Base-by-base conservation (phyloP, 768 basidiomycete genomes). In the Boletus rubescentipes region DNA sequence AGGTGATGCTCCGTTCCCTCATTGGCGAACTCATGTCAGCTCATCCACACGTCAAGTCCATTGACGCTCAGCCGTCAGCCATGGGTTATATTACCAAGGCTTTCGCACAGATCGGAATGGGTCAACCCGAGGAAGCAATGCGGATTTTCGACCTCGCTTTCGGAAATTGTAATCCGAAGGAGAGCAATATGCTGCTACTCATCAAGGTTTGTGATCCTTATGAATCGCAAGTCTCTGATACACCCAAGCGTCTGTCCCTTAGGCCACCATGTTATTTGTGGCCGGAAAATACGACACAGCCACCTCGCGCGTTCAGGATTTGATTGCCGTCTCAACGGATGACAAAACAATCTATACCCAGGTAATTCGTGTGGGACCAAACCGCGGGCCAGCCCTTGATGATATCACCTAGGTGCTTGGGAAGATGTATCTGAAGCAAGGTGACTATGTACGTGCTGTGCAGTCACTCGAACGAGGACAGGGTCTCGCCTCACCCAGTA, bases 331-430 rank as follows among this genome's bases (percentile, higher is more conserved):
- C 0, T 11, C 23, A 18, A 26, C 5, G 21, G 57, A 54, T 15
- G 20, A 54, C 2, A 34, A 58, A 15, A 38, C 36, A 4, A 45
- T 0, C 9, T 46, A 11, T 14, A 12, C 23, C 31, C 57, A 58
- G 53, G 57, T 37, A 52, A 42, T 15, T 35, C 21, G n/a, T n/a
- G 18, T 20, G 9, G 31, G 4, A 20, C 2, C 6, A 26, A 4
- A 26, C 6, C n/a, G 23, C 2, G 1, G 6, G 29, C 18, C 11
- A 10, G 26, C 26, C 26, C 26, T 4, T 36, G 34, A 26, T 38
- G 10, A 20, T 26, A 4, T 44, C 38, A 2, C 7, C 23, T 23
- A 58, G 56, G 48, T 51, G 15, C 57, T 58, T 35, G 52, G 14
- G 4, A 39, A 48, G 1, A 51, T 50, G 47, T 37, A 49, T 32